Base-by-base conservation (phyloP, 2,329 filamentous ascomycete genomes). In the Aureobasidium namibiae region DNA sequence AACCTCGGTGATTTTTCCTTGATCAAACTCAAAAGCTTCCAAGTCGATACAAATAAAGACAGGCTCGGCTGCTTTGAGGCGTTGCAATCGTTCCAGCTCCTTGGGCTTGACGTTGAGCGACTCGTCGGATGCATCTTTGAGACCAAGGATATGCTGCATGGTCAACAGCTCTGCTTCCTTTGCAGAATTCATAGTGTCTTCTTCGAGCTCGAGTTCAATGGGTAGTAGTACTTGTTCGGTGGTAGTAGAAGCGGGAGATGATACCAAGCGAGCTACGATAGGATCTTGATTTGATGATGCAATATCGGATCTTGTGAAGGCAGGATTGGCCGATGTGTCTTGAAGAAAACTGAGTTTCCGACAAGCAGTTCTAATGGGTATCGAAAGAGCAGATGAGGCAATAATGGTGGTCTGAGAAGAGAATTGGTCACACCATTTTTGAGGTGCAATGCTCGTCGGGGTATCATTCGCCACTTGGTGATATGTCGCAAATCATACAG, bases 31-130 rank as follows among this genome's bases (percentile, higher is more conserved):
- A 56, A 54, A 69, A 1, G 67, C 67, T 61, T 69, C 67, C 44
- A 65, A 60, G 53, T 69, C 67, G 42, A 69, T 62, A 52, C 63
- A 64, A 33, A 69, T 44, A 52, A 69, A 66, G 21, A 69, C 60
- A 6, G 62, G 59, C 24, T 68, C 64, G 3, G 54, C 54, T 31
- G 42, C 44, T 49, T 58, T 58, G 4, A 58, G 31, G 33, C 24
- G 26, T 41, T 58, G 23, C 7, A 58, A 10, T 26, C 44, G 44
- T 13, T 39, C 34, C 9, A 48, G 54, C 3, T 58, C 34, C 24
- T 48, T 48, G 6, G 54, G 23, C 18, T 49, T 58, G 6, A 31
- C 13, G 3, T 49, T 41, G 10, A 36, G 6, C 18, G 14, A 21
- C 8, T 42, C 14, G 5, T 49, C 42, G 2, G 38, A 23, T 26